A percentile compares a stretch with the other conserved stretches of the same genome.
These are phyloP conservation scores for Aristolochia californica DNA, from an alignment of 164 flowering plant species.

Conservation along the genomic window DNA sequence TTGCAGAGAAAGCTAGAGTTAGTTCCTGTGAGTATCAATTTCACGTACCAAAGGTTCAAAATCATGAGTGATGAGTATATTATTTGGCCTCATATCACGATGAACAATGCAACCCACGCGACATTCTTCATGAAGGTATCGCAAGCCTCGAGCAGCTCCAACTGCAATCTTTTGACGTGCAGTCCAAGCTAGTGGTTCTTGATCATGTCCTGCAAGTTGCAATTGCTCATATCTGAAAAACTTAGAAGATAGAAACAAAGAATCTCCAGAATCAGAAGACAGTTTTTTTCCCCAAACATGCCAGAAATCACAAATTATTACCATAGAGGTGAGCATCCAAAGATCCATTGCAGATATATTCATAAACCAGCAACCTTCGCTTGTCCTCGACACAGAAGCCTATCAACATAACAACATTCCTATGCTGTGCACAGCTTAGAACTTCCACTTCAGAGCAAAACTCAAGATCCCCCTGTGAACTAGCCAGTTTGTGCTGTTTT, in stretches of 20 bases:
- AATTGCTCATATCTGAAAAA: not conserved
- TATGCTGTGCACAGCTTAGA: slow-evolving; percentile 93
- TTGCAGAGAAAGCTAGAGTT: no score
- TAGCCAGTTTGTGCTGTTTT: slow-evolving; percentile 82
- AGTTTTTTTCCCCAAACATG: not conserved
- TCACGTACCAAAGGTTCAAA: slow-evolving; percentile 32
- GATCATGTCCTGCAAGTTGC: slow-evolving; percentile 34
- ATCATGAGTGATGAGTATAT: slow-evolving; percentile 95
- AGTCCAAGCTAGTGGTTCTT: slow-evolving; percentile 50
- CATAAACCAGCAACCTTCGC: slow-evolving; percentile 83
- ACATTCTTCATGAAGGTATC: slow-evolving; percentile 97
- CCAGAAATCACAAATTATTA: slow-evolving; percentile 19
- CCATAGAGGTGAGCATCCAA: slow-evolving; percentile 90
- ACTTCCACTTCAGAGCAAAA: slow-evolving; percentile 96
- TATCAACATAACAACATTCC: slow-evolving; percentile 90
- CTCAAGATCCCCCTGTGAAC: slow-evolving; percentile 86
- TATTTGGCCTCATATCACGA: slow-evolving; percentile 93
- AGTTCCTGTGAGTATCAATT: not conserved
- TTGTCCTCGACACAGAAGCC: slow-evolving; percentile 83
- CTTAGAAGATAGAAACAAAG: not conserved
- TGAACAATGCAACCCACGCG: slow-evolving; percentile 97
- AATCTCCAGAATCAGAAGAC: not conserved
- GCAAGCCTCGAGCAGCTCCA: slow-evolving; percentile 94
- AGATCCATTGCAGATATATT: slow-evolving; percentile 90
- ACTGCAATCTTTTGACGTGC: slow-evolving; percentile 86